Evolutionary conservation across 352 stramenopile genomes (phyloP).

Genomic region (Globisporangium solare): DNA sequence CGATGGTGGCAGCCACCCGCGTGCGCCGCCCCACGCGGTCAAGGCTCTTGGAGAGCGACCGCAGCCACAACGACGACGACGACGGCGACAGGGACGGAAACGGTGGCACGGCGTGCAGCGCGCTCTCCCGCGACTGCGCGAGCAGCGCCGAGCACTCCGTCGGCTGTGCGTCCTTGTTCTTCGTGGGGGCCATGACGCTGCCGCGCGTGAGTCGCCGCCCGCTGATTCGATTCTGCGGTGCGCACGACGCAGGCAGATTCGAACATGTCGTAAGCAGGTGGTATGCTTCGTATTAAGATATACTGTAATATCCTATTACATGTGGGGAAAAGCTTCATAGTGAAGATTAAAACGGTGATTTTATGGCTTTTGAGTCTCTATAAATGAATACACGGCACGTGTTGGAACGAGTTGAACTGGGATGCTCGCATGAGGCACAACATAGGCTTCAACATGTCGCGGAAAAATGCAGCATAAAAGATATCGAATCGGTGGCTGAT

Average conservation of each 20-base stretch:
- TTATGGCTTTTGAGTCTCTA: too few species aligned
- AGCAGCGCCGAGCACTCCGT: conserved; percentile 21
- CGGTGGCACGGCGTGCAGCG: not conserved
- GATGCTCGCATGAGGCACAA: too few species aligned
- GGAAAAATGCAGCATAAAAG: conserved; percentile 12
- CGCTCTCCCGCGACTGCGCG: not conserved
- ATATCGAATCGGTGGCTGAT: conserved; percentile 16
- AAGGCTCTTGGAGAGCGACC: not conserved
- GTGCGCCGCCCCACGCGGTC: not conserved
- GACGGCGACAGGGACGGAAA: not conserved
- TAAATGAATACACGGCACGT: too few species aligned
- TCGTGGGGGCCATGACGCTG: not conserved
- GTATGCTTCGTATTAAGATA: too few species aligned
- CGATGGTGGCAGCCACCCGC: not conserved
- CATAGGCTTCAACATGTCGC: conserved; percentile 10
- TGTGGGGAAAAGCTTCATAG: too few species aligned
- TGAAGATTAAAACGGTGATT: too few species aligned
- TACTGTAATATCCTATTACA: too few species aligned
- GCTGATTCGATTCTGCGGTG: not conserved
- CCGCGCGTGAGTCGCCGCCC: too few species aligned
- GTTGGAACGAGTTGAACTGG: too few species aligned
- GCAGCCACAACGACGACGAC: not conserved
- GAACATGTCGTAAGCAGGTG: too few species aligned
- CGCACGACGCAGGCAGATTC: too few species aligned
- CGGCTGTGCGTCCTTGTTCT: not conserved